A percentile compares a stretch with the other conserved stretches of the same genome.
Evolutionary conservation across 768 basidiomycete species (phyloP).

Genomic region (Astraeus odoratus): DNA sequence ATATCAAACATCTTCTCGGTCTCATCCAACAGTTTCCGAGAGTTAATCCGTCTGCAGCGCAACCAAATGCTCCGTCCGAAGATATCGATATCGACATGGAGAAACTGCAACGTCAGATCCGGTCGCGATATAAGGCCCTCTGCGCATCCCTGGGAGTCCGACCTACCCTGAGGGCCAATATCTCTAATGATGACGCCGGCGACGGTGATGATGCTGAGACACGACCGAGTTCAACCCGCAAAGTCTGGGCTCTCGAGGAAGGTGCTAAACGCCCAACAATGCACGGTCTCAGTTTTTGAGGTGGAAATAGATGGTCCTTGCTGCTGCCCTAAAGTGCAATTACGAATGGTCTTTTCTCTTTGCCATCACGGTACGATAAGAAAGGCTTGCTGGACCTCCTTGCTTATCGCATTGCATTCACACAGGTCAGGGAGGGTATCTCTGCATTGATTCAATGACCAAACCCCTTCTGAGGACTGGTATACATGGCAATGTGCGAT

Average conservation of each 20-base stretch:
- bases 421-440: background rate
- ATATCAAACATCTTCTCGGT: constrained; percentile 63
- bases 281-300: constrained; percentile 16
- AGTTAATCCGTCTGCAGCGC: constrained; percentile 52
- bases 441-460: too few species aligned
- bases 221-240: constrained; percentile 1
- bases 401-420: background rate
- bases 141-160: constrained; percentile 76
- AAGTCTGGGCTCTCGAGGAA: constrained; percentile 8
- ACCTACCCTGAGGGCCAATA: constrained; percentile 33
- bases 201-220: constrained; percentile 6
- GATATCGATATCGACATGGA: constrained; percentile 76
- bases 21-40: constrained; percentile 72
- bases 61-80: constrained; percentile 25
- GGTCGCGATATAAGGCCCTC: constrained; percentile 80
- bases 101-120: constrained; percentile 74
- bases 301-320: background rate
- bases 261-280: constrained; percentile 8
- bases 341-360: too few species aligned
- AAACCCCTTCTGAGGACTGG: background rate
- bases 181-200: constrained; percentile 1
- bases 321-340: too few species aligned
- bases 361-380: too few species aligned
- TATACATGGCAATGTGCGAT: background rate
- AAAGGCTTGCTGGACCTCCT: too few species aligned